Percentiles rank a stretch among this genome's conserved stretches.
Evolutionary conservation across 1,139 yeast species (phyloP).

Genomic region (Diutina neorugosa): DNA sequence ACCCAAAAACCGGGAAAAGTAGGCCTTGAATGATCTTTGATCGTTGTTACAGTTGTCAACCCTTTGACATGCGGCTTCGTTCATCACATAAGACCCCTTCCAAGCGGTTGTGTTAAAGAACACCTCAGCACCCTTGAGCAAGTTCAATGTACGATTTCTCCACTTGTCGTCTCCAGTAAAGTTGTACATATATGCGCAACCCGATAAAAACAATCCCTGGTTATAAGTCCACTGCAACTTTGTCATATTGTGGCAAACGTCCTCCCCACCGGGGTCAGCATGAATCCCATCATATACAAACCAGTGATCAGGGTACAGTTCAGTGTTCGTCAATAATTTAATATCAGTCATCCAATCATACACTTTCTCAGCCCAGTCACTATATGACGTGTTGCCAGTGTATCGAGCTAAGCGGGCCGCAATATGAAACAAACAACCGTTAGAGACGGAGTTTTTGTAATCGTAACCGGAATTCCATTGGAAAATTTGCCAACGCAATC

Average conservation of each 20-base stretch:
- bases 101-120: slow-evolving; percentile 25
- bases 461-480: slow-evolving; percentile 66
- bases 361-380: slow-evolving; percentile 50
- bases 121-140: slow-evolving; percentile 39
- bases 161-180: slow-evolving; percentile 47
- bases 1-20: slow-evolving; percentile 56
- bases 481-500: slow-evolving; percentile 80
- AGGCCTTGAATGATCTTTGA: slow-evolving; percentile 68
- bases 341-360: slow-evolving; percentile 56
- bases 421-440: slow-evolving; percentile 65
- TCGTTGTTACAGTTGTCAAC: slow-evolving; percentile 50
- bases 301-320: slow-evolving; percentile 23
- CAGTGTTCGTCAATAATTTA: slow-evolving; percentile 21
- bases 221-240: slow-evolving; percentile 64
- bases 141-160: slow-evolving; percentile 37
- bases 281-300: slow-evolving; percentile 66
- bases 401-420: slow-evolving; percentile 71
- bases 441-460: slow-evolving; percentile 70
- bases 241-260: slow-evolving; percentile 21
- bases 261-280: slow-evolving; percentile 11
- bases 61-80: slow-evolving; percentile 53
- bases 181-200: slow-evolving; percentile 61
- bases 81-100: slow-evolving; percentile 28
- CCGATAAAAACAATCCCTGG: slow-evolving; percentile 63
- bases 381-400: slow-evolving; percentile 51